Percentiles rank a stretch among this genome's conserved stretches.
Evolutionary conservation across 2,329 filamentous ascomycete species (phyloP).

Genomic region (Xylaria digitata): DNA sequence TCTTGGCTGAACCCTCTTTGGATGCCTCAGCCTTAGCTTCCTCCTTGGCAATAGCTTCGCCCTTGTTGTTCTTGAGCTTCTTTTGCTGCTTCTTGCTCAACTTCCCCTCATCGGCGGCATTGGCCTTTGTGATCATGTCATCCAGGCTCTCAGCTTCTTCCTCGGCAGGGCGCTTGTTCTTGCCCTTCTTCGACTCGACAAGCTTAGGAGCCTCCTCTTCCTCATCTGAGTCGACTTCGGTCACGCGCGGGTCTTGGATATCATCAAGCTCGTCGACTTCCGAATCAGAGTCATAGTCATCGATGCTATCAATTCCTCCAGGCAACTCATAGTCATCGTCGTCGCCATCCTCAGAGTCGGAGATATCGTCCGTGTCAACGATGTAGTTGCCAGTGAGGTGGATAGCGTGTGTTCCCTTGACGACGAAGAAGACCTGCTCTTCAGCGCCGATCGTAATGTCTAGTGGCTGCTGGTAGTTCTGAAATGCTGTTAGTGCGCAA

Average conservation of each 20-base stretch:
- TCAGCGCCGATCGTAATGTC: slow-evolving; percentile 91
- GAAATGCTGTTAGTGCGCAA: slow-evolving; percentile 45
- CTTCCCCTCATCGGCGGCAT: slow-evolving; percentile 75
- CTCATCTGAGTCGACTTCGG: slow-evolving; percentile 83
- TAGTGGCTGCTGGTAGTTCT: slow-evolving; percentile 96
- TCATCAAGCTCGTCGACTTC: slow-evolving; percentile 83
- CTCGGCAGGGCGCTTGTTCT: slow-evolving; percentile 94
- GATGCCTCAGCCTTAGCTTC: slow-evolving; percentile 68
- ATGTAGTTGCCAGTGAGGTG: slow-evolving; percentile 98
- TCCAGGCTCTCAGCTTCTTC: slow-evolving; percentile 77
- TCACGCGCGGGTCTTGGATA: slow-evolving; percentile 82
- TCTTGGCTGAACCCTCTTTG: slow-evolving; percentile 61
- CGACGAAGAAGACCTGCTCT: slow-evolving; percentile 92
- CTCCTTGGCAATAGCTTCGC: slow-evolving; percentile 78
- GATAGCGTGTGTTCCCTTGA: slow-evolving; percentile 88
- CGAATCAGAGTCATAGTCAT: slow-evolving; percentile 72
- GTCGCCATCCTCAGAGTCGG: slow-evolving; percentile 69
- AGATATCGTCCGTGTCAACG: slow-evolving; percentile 73
- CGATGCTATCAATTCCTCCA: slow-evolving; percentile 80
- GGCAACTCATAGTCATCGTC: slow-evolving; percentile 84
- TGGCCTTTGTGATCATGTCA: slow-evolving; percentile 82
- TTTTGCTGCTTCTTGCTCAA: slow-evolving; percentile 97
- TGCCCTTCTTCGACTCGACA: slow-evolving; percentile 73
- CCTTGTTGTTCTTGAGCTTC: slow-evolving; percentile 99
- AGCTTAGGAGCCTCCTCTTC: slow-evolving; percentile 77